phyloP scores from a whole-genome alignment of 2,329 filamentous ascomycete genomes.

The Lojkania enalia region DNA sequence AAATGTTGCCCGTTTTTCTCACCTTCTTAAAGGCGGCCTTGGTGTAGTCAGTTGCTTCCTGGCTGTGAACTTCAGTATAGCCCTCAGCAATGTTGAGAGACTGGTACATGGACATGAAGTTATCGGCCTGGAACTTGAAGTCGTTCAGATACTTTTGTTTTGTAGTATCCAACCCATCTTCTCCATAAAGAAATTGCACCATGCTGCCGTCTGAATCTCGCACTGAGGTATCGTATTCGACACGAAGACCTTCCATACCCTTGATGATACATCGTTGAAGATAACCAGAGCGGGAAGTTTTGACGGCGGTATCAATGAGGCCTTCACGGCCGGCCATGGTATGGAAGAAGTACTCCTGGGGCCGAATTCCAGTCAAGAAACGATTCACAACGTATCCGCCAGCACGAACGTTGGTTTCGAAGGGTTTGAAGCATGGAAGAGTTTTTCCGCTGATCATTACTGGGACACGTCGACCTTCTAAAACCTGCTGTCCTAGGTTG shows the following conservation, averaged over 20 bases:
- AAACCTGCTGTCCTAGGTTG: conserved; percentile 92
- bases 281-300: conserved; percentile 96
- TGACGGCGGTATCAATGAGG: conserved; percentile 97
- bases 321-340: conserved; percentile 99
- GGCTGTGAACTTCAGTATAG: conserved; percentile 62
- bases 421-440: conserved; percentile 89
- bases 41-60: conserved; percentile 65
- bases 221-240: conserved; percentile 92
- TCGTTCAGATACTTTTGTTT: conserved; percentile 91
- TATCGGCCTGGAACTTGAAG: conserved; percentile 87
- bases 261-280: conserved; percentile 97
- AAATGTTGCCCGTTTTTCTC: conserved; percentile 69
- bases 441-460: conserved; percentile 98
- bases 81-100: conserved; percentile 69
- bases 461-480: conserved; percentile 92
- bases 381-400: conserved; percentile 93
- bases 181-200: conserved; percentile 94
- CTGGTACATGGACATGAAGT: conserved; percentile 77
- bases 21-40: conserved; percentile 76
- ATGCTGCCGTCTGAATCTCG: conserved; percentile 91
- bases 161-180: conserved; percentile 91
- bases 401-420: conserved; percentile 84
- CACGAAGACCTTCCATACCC: conserved; percentile 92
- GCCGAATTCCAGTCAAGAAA: conserved; percentile 96
- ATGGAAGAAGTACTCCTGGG: conserved; percentile 99